Evolutionary conservation across 257 asterid genomes (phyloP).

Genomic region (Lycium barbarum): DNA sequence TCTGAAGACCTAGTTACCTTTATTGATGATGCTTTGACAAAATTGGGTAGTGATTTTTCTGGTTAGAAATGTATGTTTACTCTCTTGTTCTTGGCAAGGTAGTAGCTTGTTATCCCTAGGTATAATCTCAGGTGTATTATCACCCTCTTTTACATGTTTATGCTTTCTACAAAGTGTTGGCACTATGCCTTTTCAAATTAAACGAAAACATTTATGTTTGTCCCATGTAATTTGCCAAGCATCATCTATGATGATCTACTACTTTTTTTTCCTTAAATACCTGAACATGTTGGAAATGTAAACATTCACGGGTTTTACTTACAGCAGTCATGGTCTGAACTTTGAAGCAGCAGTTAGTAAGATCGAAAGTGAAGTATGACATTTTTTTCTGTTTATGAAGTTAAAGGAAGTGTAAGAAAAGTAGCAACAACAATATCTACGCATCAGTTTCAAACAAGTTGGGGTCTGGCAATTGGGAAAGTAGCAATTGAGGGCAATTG

Average conservation of each 20-base stretch:
- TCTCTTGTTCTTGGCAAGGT: neutral
- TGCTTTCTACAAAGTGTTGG: neutral
- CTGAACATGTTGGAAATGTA: neutral
- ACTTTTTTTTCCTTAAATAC: neutral
- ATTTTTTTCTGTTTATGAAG: neutral
- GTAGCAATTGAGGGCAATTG: no score
- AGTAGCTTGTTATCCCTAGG: neutral
- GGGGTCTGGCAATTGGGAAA: no score
- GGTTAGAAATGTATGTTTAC: conserved; percentile 3
- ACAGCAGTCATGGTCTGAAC: neutral
- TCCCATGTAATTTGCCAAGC: neutral
- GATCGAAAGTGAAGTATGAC: neutral
- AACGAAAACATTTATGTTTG: no score
- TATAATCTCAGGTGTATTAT: neutral
- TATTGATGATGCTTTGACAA: conserved; percentile 50
- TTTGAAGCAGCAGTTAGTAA: neutral
- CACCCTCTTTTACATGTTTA: neutral
- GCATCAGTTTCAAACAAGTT: no score
- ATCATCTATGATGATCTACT: neutral
- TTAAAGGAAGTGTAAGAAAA: neutral
- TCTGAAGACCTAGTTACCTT: conserved; percentile 63
- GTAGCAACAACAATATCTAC: neutral
- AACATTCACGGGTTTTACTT: neutral
- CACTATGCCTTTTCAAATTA: neutral
- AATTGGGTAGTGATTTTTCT: conserved; percentile 38